Base-by-base conservation (phyloP, 1,284 basidiomycete genomes). In the Ceratobasidium sp. region DNA sequence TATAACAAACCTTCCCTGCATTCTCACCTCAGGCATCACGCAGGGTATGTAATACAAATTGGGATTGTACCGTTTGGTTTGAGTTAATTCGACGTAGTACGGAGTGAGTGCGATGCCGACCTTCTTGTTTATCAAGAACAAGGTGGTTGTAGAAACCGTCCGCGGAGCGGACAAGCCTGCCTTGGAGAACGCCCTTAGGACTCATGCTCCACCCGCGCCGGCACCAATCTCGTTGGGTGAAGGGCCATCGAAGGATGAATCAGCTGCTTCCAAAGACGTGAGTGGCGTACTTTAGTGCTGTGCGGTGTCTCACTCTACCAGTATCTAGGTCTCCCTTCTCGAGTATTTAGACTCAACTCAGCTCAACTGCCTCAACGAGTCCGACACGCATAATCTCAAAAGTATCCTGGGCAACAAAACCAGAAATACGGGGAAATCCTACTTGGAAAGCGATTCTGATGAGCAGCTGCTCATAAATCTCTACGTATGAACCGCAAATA, bases 331-430 rank as follows among this genome's bases (percentile, higher is more conserved):
- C 18, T 91, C 89, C 23, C 80, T 92, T 42, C 82, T 91, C 61
- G 84, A 87, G 77, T 82, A 83, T 75, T 81, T 92, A 59, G 88
- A 91, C 76, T 74, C 83, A 23, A 81, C 83, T 6, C 88, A 91
- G 78, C 78, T 91, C 69, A 88, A 87, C 73, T 94, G 92, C 75
- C 84, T 95, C 74, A 94, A 95, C 79, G 93, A 95, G 79, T 82
- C 85, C 38, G 77, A 80, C 1, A 79, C 80, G 0, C 88, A 92
- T 78, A 84, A 86, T 8, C 79, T 94, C 69, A 86, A 87, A 75
- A 83, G 84, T 38, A 87, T 92, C 72, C 75, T 92, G 28, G 79
- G 81, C 1, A 76, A 78, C 38, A 87, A 84, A 77, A 79, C 80
- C 12, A 83, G 79, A 77, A 86, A 91, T 80, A 83, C 81, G 1